Conservation (phyloP, 164 flowering plant genomes). For the Vitis labrusca region DNA sequence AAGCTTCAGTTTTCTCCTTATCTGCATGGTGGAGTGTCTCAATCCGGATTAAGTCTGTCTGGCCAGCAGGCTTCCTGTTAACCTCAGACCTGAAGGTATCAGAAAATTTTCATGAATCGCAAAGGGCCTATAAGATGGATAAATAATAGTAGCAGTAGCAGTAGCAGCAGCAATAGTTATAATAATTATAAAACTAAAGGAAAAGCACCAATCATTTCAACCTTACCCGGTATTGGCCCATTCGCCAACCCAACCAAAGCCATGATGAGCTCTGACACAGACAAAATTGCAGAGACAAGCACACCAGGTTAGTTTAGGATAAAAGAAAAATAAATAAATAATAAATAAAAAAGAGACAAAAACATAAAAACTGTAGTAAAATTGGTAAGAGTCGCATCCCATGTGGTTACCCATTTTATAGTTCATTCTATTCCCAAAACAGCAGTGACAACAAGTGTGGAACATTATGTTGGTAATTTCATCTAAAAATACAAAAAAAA, state of each 20-base stretch:
- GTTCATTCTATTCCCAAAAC: not conserved
- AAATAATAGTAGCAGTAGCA: not conserved
- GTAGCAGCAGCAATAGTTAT: not conserved
- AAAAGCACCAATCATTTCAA: not conserved
- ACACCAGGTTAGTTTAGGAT: not conserved
- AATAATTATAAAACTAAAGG: not conserved
- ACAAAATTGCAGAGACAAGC: slow-evolving; percentile 4
- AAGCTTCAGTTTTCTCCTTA: slow-evolving; percentile 80
- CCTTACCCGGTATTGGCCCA: slow-evolving; percentile 98
- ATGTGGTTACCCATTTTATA: not conserved
- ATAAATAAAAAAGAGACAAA: not conserved
- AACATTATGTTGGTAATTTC: not conserved
- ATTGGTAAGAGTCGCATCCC: not conserved
- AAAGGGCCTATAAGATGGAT: not conserved
- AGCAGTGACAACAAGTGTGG: not conserved
- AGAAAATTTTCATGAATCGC: not conserved
- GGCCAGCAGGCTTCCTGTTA: slow-evolving; percentile 64
- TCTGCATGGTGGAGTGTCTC: slow-evolving; percentile 96
- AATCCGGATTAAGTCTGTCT: slow-evolving; percentile 63
- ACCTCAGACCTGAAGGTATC: slow-evolving; percentile 64
- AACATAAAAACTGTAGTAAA: not conserved
- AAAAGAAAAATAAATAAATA: not conserved
- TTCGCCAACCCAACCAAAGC: slow-evolving; percentile 99
- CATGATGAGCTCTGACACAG: slow-evolving; percentile 85
- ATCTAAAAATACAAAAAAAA: not conserved